phyloP scores from a whole-genome alignment of 257 asterid genomes.

The Gynochthodes officinalis region DNA sequence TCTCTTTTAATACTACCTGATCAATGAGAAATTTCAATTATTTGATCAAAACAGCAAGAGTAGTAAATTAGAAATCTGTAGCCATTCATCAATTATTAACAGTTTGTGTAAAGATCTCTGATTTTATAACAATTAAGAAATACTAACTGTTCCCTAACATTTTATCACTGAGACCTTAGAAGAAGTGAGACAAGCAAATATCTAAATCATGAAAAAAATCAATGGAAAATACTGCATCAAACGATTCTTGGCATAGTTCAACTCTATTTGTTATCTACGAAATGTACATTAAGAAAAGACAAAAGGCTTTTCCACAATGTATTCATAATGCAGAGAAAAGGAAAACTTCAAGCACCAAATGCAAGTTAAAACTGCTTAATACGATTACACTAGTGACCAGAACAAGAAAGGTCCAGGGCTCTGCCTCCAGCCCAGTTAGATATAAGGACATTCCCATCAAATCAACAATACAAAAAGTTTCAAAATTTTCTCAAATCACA shows the following conservation, averaged over 20 bases:
- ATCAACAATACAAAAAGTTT: background rate
- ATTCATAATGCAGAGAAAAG: background rate
- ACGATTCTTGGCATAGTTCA: background rate
- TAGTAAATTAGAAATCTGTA: background rate
- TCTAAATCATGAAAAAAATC: background rate
- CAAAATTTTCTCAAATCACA: background rate
- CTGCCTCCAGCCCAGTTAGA: background rate
- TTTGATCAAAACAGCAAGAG: constrained; percentile 3
- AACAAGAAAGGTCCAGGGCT: background rate
- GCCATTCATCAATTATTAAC: background rate
- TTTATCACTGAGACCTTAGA: background rate
- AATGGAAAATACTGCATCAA: background rate
- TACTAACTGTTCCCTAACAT: background rate
- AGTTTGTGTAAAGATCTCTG: background rate
- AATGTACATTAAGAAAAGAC: background rate
- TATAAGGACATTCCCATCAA: background rate
- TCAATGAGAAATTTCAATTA: constrained; percentile 15
- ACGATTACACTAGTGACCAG: background rate
- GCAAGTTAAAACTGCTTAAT: background rate
- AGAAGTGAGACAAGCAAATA: background rate
- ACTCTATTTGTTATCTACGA: background rate
- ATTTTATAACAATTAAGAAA: background rate
- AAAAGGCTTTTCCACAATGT: background rate
- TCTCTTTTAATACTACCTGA: constrained; percentile 88
- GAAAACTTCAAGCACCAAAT: background rate